A percentile compares a stretch with the other conserved stretches of the same genome.
phyloP scores from a whole-genome alignment of 176 grass and related monocot genomes.

The Musa schizocarpa region DNA sequence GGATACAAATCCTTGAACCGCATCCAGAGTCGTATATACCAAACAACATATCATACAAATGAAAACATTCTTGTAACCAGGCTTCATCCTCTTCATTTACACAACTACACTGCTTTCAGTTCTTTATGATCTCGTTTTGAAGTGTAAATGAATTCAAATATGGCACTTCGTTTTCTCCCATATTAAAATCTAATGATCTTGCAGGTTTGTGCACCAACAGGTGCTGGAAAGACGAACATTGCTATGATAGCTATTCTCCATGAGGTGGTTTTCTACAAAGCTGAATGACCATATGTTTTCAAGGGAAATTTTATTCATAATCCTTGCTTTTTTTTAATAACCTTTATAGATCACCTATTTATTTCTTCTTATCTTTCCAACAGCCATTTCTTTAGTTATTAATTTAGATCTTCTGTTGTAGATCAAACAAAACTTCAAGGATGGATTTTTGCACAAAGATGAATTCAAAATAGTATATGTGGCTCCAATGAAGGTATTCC shows the following conservation, averaged over 20 bases:
- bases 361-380: background rate
- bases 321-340: background rate
- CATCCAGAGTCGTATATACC: constrained; percentile 88
- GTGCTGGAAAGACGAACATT: constrained; percentile 99
- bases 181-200: constrained; percentile 21
- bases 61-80: constrained; percentile 83
- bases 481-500: constrained; percentile 97
- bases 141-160: background rate
- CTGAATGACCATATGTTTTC: background rate
- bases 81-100: constrained; percentile 15
- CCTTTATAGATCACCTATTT: background rate
- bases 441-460: constrained; percentile 92
- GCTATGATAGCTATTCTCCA: constrained; percentile 98
- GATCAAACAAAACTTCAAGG: constrained; percentile 94
- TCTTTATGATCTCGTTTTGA: constrained; percentile 14
- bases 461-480: constrained; percentile 99
- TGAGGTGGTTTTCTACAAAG: constrained; percentile 40
- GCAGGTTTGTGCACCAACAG: constrained; percentile 96
- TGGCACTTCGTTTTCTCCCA: background rate
- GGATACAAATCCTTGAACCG: constrained; percentile 91
- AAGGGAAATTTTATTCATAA: no score
- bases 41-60: constrained; percentile 82
- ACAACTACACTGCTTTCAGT: constrained; percentile 1
- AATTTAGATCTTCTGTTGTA: constrained; percentile 21
- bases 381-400: background rate